These are phyloP conservation scores for Omphalotus olearius DNA, from an alignment of 1,284 basidiomycete species.

Conservation along the genomic window DNA sequence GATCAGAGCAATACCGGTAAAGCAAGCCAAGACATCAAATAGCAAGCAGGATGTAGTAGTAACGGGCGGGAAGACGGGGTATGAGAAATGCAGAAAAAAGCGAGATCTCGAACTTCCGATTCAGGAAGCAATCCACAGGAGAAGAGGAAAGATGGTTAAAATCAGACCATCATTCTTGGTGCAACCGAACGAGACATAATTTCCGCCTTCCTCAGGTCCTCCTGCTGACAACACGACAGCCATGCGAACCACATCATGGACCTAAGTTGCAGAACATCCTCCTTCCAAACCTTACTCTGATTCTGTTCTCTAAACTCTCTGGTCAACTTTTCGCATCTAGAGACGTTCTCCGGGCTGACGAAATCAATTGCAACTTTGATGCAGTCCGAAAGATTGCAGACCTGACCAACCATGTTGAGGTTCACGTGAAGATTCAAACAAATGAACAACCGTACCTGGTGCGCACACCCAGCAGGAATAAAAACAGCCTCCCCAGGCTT, in stretches of 20 bases:
- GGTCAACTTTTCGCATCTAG: slow-evolving; percentile 79
- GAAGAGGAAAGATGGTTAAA: too few species aligned
- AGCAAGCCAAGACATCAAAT: too few species aligned
- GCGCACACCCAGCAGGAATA: slow-evolving; percentile 93
- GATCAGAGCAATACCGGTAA: too few species aligned
- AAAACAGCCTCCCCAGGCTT: slow-evolving; percentile 91
- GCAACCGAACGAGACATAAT: too few species aligned
- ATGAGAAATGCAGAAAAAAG: too few species aligned
- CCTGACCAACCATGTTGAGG: slow-evolving; percentile 37
- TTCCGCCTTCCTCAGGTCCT: slow-evolving; percentile 16
- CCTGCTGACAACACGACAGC: slow-evolving; percentile 55
- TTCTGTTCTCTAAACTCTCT: slow-evolving; percentile 89
- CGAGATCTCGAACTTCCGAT: too few species aligned
- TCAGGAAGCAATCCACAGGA: too few species aligned
- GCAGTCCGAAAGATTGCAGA: slow-evolving; percentile 85
- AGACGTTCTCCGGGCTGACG: slow-evolving; percentile 90
- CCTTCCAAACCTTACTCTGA: slow-evolving; percentile 84
- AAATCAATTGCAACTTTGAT: slow-evolving; percentile 98
- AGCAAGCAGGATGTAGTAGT: too few species aligned
- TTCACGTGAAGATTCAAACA: too few species aligned
- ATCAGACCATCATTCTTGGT: too few species aligned
- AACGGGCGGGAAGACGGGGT: too few species aligned
- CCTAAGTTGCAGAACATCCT: slow-evolving; percentile 88
- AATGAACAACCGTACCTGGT: slow-evolving; percentile 60
- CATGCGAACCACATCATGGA: slow-evolving; percentile 94